Base-by-base conservation (phyloP, 441 rosid genomes). In the Arabidopsis lyrata region DNA sequence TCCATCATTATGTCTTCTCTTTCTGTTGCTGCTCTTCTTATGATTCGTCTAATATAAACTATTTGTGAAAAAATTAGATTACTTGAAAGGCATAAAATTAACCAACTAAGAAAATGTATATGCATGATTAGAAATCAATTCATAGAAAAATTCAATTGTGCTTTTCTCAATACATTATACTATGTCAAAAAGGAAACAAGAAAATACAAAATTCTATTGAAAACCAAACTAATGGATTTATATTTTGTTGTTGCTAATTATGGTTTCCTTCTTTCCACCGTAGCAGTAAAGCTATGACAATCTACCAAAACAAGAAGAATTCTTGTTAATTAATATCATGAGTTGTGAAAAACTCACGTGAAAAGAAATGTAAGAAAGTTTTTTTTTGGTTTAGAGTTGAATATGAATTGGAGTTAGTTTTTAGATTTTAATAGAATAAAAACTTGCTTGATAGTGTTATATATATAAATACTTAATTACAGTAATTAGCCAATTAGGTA, bases 1-100 rank as follows among this genome's bases (percentile, higher is more conserved):
- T 63, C 62, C 49, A 76, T 76, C 66, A 76, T 76, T 49, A 22
- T 76, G 80, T 64, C 49, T 70, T 75, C 70, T 54, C 22, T 54
- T 52, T 63, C 18, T 14, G 5, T 54, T 76, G 35, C 39, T 68
- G 8, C 65, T 49, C 63, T 6, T 61, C 63, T 61, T 69, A 52
- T 68, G 67, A 29, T 65, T 60, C 47, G 11, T 27, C 32, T 34
- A 34, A 3, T 32, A 47, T 18, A 2, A 41, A 16, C 41, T 13
- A 24, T 60, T 29, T 52, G 41, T n/a, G 2, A 47, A 47, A 5
- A 22, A 4, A 20, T 2, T 61, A 13, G 2, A 7, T 29, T 63
- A 1, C 2, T 63, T 6, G 6, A 31, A 45, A 31, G 2, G 5
- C n/a, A 20, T 24, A 13, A 20, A 22, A 31, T 1, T 34, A 3